Percentiles rank a stretch among this genome's conserved stretches.
Conservation (phyloP, 2,329 filamentous ascomycete genomes). For the Xylariaceae sp. region DNA sequence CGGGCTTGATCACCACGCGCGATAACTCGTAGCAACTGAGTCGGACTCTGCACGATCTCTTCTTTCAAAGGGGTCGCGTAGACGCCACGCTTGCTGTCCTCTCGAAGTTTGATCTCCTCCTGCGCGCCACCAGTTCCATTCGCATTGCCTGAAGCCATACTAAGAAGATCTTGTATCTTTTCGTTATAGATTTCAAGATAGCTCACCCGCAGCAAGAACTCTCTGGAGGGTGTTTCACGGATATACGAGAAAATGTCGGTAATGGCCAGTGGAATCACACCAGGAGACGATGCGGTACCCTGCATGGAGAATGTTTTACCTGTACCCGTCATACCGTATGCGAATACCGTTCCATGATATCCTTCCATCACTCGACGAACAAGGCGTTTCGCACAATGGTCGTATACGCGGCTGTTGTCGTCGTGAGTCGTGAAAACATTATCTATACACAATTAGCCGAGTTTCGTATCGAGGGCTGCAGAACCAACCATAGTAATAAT, state of each 20-base stretch:
- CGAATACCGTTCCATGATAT: slow-evolving; percentile 96
- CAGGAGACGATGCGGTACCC: slow-evolving; percentile 88
- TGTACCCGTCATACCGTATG: slow-evolving; percentile 98
- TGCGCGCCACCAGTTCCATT: slow-evolving; percentile 53
- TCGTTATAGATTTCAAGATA: slow-evolving; percentile 99
- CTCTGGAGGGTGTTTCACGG: slow-evolving; percentile 86
- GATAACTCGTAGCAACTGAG: slow-evolving; percentile 89
- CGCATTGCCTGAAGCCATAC: slow-evolving; percentile 58
- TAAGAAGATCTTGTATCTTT: slow-evolving; percentile 88
- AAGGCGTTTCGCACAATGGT: slow-evolving; percentile 85
- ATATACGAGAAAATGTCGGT: slow-evolving; percentile 99
- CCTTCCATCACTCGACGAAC: slow-evolving; percentile 98
- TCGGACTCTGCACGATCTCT: slow-evolving; percentile 97
- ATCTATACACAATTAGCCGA: slow-evolving; percentile 49
- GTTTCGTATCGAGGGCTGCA: slow-evolving; percentile 13
- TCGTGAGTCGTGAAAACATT: slow-evolving; percentile 95
- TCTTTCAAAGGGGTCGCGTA: slow-evolving; percentile 96
- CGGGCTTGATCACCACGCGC: slow-evolving; percentile 87
- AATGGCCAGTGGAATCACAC: slow-evolving; percentile 94
- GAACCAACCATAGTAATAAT: slow-evolving; percentile 79
- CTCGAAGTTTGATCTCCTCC: slow-evolving; percentile 94
- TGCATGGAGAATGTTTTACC: slow-evolving; percentile 99
- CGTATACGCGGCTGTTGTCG: slow-evolving; percentile 91
- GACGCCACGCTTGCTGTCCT: slow-evolving; percentile 93
- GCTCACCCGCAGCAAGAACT: slow-evolving; percentile 92